A percentile compares a stretch with the other conserved stretches of the same genome.
Conservation (phyloP, 129 eudicot species). For the Flaveria trinervia region DNA sequence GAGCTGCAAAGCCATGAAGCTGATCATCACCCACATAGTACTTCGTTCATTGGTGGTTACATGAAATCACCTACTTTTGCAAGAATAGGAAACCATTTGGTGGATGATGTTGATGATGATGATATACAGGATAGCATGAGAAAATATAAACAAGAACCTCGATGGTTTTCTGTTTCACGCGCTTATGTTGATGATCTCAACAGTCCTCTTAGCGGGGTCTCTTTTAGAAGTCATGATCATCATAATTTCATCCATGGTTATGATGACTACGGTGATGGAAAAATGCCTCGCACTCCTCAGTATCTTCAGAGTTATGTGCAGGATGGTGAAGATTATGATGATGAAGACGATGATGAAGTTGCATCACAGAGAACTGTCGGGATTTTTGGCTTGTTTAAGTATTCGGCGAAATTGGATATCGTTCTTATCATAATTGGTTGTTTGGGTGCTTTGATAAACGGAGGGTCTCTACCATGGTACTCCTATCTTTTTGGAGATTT, state of each 20-base stretch:
- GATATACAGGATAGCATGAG: constrained; percentile 22
- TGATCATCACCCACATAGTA: constrained; percentile 29
- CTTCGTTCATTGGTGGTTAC: constrained; percentile 33
- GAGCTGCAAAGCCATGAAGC: constrained; percentile 74
- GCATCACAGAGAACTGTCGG: constrained; percentile 47
- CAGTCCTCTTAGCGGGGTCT: constrained; percentile 33
- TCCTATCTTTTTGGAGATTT: constrained; percentile 69
- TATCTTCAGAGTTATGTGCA: constrained; percentile 35
- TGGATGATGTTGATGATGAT: constrained; percentile 33
- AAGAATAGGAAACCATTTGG: constrained; percentile 25
- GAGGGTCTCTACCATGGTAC: constrained; percentile 88
- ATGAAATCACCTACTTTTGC: constrained; percentile 42
- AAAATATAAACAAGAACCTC: constrained; percentile 29
- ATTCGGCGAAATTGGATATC: constrained; percentile 57
- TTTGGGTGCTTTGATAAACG: constrained; percentile 75
- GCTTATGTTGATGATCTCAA: constrained; percentile 47
- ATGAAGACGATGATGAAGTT: constrained; percentile 59
- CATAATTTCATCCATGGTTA: constrained; percentile 10
- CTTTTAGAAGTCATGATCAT: constrained; percentile 28
- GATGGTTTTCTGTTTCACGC: constrained; percentile 56
- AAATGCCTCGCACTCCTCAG: constrained; percentile 25
- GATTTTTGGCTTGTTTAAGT: constrained; percentile 56
- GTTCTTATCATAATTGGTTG: constrained; percentile 65
- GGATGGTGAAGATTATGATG: constrained; percentile 48
- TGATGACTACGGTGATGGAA: not conserved